Conservation (phyloP, 768 basidiomycete genomes). For the Naganishia antarctica region DNA sequence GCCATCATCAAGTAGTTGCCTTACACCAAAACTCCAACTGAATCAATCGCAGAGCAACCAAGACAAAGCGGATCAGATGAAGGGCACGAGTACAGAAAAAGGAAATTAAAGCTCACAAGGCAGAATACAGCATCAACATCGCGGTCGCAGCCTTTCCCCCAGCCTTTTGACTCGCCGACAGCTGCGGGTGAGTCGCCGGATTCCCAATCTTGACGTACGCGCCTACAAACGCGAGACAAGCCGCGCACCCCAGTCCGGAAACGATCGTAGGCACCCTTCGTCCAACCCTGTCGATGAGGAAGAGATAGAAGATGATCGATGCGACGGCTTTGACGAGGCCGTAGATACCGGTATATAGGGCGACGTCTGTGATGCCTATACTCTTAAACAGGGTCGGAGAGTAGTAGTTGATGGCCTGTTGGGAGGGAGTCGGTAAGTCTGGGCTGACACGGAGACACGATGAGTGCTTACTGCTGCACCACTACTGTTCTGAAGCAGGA, state of each 20-base stretch:
- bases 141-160: slow-evolving; percentile 41
- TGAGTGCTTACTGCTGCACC: slow-evolving; percentile 49
- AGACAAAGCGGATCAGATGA: too few relatives aligned
- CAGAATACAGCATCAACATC: slow-evolving; percentile 41
- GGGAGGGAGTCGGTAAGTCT: neutral
- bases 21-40: too few relatives aligned
- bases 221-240: slow-evolving; percentile 54
- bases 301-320: slow-evolving; percentile 41
- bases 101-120: slow-evolving; percentile 55
- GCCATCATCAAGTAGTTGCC: too few relatives aligned
- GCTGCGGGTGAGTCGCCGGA: slow-evolving; percentile 35
- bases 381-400: slow-evolving; percentile 52
- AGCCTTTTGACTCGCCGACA: slow-evolving; percentile 29
- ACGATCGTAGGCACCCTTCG: slow-evolving; percentile 52
- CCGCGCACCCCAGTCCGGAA: slow-evolving; percentile 51
- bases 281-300: slow-evolving; percentile 53
- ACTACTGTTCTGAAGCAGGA: slow-evolving; percentile 53
- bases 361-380: slow-evolving; percentile 52
- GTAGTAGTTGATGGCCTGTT: slow-evolving; percentile 14
- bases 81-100: slow-evolving; percentile 52
- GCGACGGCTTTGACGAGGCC: slow-evolving; percentile 52
- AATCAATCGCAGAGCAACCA: too few relatives aligned
- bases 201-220: slow-evolving; percentile 53
- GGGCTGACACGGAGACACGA: too few relatives aligned
- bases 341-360: slow-evolving; percentile 55